These are phyloP conservation scores for Didymellaceae sp. DNA, from an alignment of 2,329 filamentous ascomycete species.

Conservation along the genomic window DNA sequence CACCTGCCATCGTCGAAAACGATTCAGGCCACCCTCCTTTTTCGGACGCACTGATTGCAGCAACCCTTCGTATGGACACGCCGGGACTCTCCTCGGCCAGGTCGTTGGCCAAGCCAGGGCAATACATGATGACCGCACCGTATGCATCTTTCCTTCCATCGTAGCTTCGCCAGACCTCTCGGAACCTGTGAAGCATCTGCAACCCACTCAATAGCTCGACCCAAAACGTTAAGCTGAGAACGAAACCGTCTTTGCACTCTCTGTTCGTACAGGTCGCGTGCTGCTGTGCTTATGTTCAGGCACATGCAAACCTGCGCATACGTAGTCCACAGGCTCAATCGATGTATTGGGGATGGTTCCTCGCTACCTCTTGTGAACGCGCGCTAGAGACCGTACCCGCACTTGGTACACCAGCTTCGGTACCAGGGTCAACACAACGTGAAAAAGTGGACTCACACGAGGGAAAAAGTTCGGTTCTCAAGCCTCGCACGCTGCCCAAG, in stretches of 20 bases:
- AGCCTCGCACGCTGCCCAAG: constrained; percentile 3
- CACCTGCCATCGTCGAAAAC: background rate
- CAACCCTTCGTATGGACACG: background rate
- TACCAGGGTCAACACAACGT: background rate
- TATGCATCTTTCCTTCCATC: too few species aligned
- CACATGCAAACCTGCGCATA: background rate
- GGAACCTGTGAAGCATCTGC: background rate
- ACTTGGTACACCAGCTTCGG: constrained; percentile 1
- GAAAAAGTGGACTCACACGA: background rate
- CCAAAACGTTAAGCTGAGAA: too few species aligned
- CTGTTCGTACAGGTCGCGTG: background rate
- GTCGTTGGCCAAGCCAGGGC: background rate
- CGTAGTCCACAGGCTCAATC: too few species aligned
- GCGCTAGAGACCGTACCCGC: background rate
- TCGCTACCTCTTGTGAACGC: too few species aligned
- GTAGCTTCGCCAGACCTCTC: background rate
- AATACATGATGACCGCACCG: background rate
- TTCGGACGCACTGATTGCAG: constrained; percentile 2
- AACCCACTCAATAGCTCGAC: too few species aligned
- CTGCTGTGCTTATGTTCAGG: background rate
- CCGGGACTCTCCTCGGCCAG: background rate
- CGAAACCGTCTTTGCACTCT: background rate
- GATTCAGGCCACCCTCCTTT: constrained; percentile 1
- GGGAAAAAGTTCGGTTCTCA: constrained; percentile 4
- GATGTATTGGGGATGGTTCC: too few species aligned